Conservation (phyloP, 78 protist genomes). For the Chrysochromulina tobinii region DNA sequence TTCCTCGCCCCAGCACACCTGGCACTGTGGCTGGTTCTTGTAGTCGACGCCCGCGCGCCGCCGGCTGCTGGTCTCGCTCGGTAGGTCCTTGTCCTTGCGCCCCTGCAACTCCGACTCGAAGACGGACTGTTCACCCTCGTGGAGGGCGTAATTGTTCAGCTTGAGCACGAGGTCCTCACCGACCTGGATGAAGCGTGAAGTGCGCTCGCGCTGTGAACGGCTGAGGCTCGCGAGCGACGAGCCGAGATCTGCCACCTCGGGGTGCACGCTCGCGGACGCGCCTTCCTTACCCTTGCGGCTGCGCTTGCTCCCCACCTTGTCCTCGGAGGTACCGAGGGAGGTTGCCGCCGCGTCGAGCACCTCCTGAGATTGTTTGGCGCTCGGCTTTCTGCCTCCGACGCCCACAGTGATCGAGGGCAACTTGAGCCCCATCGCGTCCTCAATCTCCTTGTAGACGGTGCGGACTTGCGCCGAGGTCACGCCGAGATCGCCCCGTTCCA, state of each 20-base stretch:
- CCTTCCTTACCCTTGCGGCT: neutral
- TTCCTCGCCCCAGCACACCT: constrained; percentile 19
- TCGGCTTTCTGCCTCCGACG: neutral
- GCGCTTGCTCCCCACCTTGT: neutral
- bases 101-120: neutral
- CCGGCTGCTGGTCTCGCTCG: too few relatives aligned
- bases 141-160: constrained; percentile 8
- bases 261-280: neutral
- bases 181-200: neutral
- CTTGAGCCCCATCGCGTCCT: neutral
- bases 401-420: neutral
- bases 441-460: neutral
- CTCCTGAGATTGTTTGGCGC: neutral
- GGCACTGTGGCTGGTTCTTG: neutral
- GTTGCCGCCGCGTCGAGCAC: neutral
- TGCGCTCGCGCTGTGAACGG: neutral
- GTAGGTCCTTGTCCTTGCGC: neutral
- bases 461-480: neutral
- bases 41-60: neutral
- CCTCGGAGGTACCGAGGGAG: neutral
- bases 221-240: neutral
- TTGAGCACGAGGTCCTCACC: constrained; percentile 6
- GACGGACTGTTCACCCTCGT: constrained; percentile 32
- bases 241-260: neutral
- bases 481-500: neutral